phyloP scores from a whole-genome alignment of 2,329 filamentous ascomycete species.

The Herpomyces periplanetae region DNA sequence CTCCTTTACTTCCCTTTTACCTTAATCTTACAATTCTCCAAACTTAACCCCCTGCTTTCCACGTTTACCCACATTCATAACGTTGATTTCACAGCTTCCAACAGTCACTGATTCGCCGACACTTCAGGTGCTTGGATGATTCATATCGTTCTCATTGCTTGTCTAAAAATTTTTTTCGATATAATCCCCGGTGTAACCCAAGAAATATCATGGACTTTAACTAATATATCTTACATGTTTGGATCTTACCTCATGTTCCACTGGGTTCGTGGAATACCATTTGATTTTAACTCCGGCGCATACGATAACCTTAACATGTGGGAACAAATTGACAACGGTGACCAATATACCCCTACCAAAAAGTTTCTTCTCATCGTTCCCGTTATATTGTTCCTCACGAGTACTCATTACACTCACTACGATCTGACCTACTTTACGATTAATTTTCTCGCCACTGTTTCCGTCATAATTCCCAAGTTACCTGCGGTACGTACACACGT shows the following conservation, averaged over 20 bases:
- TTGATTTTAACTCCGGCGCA: constrained; percentile 90
- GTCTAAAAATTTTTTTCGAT: constrained; percentile 83
- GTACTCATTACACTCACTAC: constrained; percentile 96
- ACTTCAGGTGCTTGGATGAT: constrained; percentile 69
- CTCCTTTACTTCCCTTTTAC: constrained; percentile 1
- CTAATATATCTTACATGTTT: constrained; percentile 96
- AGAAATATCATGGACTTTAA: constrained; percentile 91
- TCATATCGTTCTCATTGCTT: constrained; percentile 62
- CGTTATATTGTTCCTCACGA: constrained; percentile 68
- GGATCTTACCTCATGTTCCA: constrained; percentile 99
- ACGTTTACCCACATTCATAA: constrained; percentile 1
- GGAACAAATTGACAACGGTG: constrained; percentile 98
- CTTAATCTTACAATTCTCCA: not conserved
- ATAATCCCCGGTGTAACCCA: constrained; percentile 84
- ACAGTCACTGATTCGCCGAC: too few species aligned
- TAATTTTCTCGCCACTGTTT: constrained; percentile 70
- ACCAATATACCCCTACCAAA: constrained; percentile 92
- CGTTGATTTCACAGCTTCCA: constrained; percentile 2
- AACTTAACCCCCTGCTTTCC: constrained; percentile 1
- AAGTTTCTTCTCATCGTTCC: constrained; percentile 87
- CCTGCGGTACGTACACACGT: constrained; percentile 73
- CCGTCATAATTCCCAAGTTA: constrained; percentile 76
- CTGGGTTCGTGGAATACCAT: constrained; percentile 83
- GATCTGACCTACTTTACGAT: constrained; percentile 86
- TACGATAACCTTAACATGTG: constrained; percentile 99